Evolutionary conservation across 1,284 basidiomycete species (phyloP), one percentile per base, ranked within the genome.

Genomic region (Heliocybe sulcata): DNA sequence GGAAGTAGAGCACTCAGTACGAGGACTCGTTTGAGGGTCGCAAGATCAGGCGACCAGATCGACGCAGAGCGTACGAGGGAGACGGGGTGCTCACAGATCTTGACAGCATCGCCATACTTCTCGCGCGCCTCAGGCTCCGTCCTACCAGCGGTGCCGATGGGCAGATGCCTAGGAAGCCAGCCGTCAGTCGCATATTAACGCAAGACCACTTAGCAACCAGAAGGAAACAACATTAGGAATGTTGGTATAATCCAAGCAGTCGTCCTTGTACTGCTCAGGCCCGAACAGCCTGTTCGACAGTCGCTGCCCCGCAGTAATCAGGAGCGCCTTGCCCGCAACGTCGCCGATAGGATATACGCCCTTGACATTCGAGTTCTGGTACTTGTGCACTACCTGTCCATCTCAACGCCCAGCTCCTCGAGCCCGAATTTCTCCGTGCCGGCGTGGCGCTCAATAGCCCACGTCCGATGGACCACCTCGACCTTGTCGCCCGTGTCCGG

Each of bases 201-300:
- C 49, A 11, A 48, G 29, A 12, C 53, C 53, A 45, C 52, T 11
- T 25, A 45, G 31, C 11, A 79, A 89, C 66, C 59, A 93, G 89
- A 94, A 92, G 76, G 97, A 98, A 56, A 98, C 92, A 58, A 97
- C 94, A 45, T 85, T 90, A 2, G 97, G 90, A 60, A 99, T 94
- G 69, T 98, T 84, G 48, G 88, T 81, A 69, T 99, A 99, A 65
- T 79, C 80, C 59, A 98, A 79, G 71, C 94, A 92, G 66, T 98
- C 91, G 56, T 89, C 70, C 75, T 90, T 92, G 77, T 82, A 94
- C 70, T 91, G 77, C 54, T 83, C 79, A 0, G 85, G 84, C 9
- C 96, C 97, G 67, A 93, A 99, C 53, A 99, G 73, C 52, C 97
- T 77, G 75, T 98, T 99, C 52, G 87, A 81, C 35, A 98, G 74